Base-by-base conservation (phyloP, 2,329 filamentous ascomycete species). In the Aureobasidium sp. region DNA sequence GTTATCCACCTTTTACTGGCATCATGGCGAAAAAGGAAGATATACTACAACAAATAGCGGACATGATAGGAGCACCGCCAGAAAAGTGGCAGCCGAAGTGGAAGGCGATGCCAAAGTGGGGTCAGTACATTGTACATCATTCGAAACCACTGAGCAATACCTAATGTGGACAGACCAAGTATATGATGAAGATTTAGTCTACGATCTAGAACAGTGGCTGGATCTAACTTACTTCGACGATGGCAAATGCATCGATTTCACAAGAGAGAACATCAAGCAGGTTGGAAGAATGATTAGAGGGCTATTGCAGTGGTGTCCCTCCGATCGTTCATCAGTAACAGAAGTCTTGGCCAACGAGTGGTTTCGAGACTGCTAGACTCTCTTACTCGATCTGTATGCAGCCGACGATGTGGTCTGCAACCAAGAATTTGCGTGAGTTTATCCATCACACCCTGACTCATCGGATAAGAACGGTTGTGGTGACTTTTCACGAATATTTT, bases 1-100 rank as follows among this genome's bases (percentile, higher is more conserved):
- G 74, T 16, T 72, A 76, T 49, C 72, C 73, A 10, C 72, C 71
- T 2, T 76, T 77, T 54, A 72, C 75, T 48, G 73, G 67, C 62
- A 65, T 74, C 62, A 67, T 75, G 61, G 67, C 66, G 65, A 75
- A 71, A 6, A 70, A 69, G 16, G 37, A 63, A 34, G 70, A 69
- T 10, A 67, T 77, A 8, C 66, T 73, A 0, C 65, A 60, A 6
- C 71, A 77, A 64, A 76, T 77, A 72, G 66, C 68, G 10, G 71
- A 76, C 62, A 69, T 70, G 47, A 65, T 67, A 25, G 71, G 61
- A 53, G 66, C 69, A 16, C 64, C 76, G 60, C 73, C 74, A 55
- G 63, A 70, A 62, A 68, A 69, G 59, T 77, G 74, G 74, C 64
- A 69, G 58, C 45, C 36, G 0, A 59, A 59, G 30, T 58, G 50